Conservation (phyloP, 2,329 filamentous ascomycete genomes). For the Curvularia hawaiiensis region DNA sequence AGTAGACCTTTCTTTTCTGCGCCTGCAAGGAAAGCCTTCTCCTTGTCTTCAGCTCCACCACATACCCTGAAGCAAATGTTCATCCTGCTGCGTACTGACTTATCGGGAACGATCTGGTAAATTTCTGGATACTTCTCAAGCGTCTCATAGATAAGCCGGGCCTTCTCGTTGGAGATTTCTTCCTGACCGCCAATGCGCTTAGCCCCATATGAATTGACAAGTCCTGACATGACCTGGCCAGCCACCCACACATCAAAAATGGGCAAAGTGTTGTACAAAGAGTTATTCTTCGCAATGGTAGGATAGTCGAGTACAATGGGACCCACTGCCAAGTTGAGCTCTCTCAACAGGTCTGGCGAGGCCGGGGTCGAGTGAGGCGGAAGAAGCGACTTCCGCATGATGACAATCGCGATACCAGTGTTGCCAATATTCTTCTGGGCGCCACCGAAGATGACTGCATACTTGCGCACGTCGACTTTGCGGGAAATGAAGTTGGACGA, state of each 20-base stretch:
- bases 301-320: constrained; percentile 84
- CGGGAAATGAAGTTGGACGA: constrained; percentile 90
- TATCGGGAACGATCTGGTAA: constrained; percentile 81
- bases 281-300: constrained; percentile 89
- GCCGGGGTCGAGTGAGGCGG: constrained; percentile 65
- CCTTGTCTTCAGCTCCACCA: constrained; percentile 68
- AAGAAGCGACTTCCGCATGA: constrained; percentile 81
- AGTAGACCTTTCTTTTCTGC: constrained; percentile 71
- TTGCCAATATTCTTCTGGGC: constrained; percentile 94
- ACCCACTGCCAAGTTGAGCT: constrained; percentile 75
- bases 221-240: constrained; percentile 81
- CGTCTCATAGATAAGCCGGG: constrained; percentile 73
- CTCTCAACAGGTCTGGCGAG: constrained; percentile 69
- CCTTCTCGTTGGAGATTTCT: constrained; percentile 74
- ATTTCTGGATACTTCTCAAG: constrained; percentile 74
- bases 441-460: constrained; percentile 83
- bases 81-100: constrained; percentile 80
- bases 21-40: constrained; percentile 80
- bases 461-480: constrained; percentile 77
- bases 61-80: constrained; percentile 90
- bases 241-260: constrained; percentile 95
- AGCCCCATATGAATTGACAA: constrained; percentile 68
- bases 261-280: constrained; percentile 92
- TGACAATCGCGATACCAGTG: constrained; percentile 83
- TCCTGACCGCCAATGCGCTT: constrained; percentile 78